phyloP scores from a whole-genome alignment of 2,329 filamentous ascomycete species.

The Pseudogymnoascus sp. region DNA sequence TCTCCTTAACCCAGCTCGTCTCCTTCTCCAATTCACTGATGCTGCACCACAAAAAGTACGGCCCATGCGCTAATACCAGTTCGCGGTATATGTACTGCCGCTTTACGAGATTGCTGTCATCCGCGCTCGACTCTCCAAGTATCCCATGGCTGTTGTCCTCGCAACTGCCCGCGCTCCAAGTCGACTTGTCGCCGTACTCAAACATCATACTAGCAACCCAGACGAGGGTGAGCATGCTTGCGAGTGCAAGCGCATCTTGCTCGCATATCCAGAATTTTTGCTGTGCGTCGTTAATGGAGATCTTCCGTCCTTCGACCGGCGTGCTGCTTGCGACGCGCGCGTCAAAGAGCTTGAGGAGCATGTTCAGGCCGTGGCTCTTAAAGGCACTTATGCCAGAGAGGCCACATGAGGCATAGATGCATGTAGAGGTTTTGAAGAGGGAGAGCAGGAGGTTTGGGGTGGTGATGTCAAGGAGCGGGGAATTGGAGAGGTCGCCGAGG shows the following conservation, averaged over 20 bases:
- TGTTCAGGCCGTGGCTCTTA: neutral
- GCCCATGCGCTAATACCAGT: neutral
- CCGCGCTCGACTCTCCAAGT: too few relatives aligned
- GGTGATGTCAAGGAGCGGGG: neutral
- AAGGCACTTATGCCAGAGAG: neutral
- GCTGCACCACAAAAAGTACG: neutral
- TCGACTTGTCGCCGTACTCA: neutral
- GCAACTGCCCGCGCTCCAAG: neutral
- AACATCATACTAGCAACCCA: neutral
- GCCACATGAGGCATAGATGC: neutral
- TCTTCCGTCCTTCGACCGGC: neutral
- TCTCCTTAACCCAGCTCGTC: neutral
- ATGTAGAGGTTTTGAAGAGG: neutral
- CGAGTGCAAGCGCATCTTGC: neutral
- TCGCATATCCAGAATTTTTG: neutral
- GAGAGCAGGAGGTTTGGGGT: neutral
- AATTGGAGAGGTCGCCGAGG: neutral
- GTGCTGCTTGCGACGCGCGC: neutral
- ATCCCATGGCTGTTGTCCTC: neutral
- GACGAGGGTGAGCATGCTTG: neutral
- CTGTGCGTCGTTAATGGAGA: neutral
- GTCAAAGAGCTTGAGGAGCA: neutral
- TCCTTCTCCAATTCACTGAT: neutral
- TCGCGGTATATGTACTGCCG: neutral
- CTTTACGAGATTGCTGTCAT: neutral